phyloP scores from a whole-genome alignment of 192 early-diverging fungal species.

The Backusella luteola region DNA sequence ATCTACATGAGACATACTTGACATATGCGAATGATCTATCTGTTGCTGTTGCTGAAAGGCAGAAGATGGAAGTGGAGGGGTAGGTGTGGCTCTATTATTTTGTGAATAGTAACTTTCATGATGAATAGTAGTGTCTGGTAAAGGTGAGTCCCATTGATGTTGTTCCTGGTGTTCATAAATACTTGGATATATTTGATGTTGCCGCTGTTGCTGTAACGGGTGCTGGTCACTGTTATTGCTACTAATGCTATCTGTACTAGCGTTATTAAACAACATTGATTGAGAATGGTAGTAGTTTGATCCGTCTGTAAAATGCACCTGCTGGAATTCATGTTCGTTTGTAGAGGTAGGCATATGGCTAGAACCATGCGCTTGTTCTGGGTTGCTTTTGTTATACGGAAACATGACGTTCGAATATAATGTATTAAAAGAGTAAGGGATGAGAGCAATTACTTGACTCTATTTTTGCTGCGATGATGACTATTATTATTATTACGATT shows the following conservation, averaged over 20 bases:
- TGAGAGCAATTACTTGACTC: not conserved
- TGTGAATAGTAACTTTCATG: slow-evolving; percentile 4
- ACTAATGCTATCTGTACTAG: not conserved
- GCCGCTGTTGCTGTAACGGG: not conserved
- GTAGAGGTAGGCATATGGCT: not conserved
- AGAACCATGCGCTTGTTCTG: not conserved
- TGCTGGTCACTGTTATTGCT: not conserved
- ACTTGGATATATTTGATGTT: not conserved
- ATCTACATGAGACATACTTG: not conserved
- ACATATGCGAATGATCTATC: not conserved
- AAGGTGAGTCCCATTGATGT: not conserved
- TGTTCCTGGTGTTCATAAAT: not conserved
- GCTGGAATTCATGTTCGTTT: not conserved
- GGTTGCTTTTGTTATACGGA: not conserved
- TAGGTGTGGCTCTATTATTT: slow-evolving; percentile 4
- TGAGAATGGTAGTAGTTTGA: not conserved
- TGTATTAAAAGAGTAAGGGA: not conserved
- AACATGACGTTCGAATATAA: not conserved
- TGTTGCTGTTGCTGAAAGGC: slow-evolving; percentile 3
- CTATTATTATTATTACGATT: not conserved
- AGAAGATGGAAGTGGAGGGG: not conserved
- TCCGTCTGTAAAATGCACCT: not conserved
- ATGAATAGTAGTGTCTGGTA: not conserved
- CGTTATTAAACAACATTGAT: not conserved
- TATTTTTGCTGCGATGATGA: not conserved